A percentile compares a stretch with the other conserved stretches of the same genome.
Conservation (phyloP, 257 asterid species). For the Ocimum tenuiflorum region DNA sequence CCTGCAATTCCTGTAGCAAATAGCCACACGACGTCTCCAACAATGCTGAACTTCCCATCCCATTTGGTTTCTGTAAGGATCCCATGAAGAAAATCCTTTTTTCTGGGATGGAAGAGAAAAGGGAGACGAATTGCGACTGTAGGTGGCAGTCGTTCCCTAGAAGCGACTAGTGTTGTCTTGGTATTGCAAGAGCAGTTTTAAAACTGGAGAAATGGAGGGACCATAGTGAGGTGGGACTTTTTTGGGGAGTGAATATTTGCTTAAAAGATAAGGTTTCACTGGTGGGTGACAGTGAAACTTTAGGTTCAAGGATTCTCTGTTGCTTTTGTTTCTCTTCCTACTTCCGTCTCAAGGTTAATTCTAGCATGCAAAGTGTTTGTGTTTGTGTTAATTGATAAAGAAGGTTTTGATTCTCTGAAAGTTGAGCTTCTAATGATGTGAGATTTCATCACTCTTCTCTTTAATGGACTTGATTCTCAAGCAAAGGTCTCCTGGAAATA, state of each 20-base stretch:
- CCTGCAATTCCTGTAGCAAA: conserved; percentile 87
- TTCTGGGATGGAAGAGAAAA: neutral
- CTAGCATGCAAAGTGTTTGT: conserved; percentile 18
- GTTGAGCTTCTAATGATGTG: conserved; percentile 7
- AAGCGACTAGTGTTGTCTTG: conserved; percentile 22
- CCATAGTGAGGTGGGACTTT: conserved; percentile 39
- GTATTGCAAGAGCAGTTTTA: conserved; percentile 29
- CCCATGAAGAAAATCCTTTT: conserved; percentile 45
- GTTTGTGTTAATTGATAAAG: conserved; percentile 16
- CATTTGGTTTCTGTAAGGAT: conserved; percentile 44
- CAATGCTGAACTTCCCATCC: conserved; percentile 53
- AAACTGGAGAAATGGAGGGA: conserved; percentile 30
- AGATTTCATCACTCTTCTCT: conserved; percentile 27
- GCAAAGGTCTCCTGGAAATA: conserved; percentile 32
- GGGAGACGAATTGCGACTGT: conserved; percentile 3
- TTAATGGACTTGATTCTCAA: conserved; percentile 57
- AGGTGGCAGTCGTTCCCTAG: conserved; percentile 5
- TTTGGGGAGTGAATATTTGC: conserved; percentile 58
- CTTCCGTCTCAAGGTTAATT: conserved; percentile 18
- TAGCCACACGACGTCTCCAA: conserved; percentile 84
- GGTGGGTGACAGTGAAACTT: conserved; percentile 73
- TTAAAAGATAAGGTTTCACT: conserved; percentile 70
- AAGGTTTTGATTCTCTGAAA: conserved; percentile 14
- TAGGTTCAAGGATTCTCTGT: conserved; percentile 50
- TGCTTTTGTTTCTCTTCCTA: conserved; percentile 30